A percentile compares a stretch with the other conserved stretches of the same genome.
Evolutionary conservation across 1,284 basidiomycete genomes (phyloP).

Genomic region (Cutaneotrichosporon dermatis): DNA sequence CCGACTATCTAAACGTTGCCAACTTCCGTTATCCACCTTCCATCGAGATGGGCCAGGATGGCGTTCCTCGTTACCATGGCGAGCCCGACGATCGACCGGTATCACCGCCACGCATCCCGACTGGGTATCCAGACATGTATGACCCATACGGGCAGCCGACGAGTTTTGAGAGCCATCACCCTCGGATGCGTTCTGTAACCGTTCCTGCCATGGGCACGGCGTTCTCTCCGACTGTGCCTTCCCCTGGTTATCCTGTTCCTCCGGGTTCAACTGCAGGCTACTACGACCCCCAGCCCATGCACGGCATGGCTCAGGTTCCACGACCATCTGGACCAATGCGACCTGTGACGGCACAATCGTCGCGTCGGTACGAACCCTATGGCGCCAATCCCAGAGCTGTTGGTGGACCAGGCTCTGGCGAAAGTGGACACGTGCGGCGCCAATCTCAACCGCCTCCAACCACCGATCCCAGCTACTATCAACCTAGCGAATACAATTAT

Average conservation of each 20-base stretch:
- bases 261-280: conserved; percentile 8
- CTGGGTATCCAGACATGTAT: conserved; percentile 13
- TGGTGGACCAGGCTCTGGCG: not conserved
- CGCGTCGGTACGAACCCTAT: conserved; percentile 21
- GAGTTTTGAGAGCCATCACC: conserved; percentile 13
- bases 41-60: conserved; percentile 76
- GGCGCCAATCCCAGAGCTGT: not conserved
- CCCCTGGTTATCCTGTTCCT: conserved; percentile 10
- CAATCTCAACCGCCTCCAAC: conserved; percentile 15
- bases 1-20: conserved; percentile 82
- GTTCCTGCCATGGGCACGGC: conserved; percentile 4
- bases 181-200: conserved; percentile 14
- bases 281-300: conserved; percentile 9
- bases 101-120: conserved; percentile 9
- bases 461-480: conserved; percentile 5
- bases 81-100: conserved; percentile 21
- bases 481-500: conserved; percentile 19
- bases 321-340: conserved; percentile 12
- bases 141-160: conserved; percentile 10
- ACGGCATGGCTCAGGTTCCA: conserved; percentile 2
- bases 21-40: conserved; percentile 87
- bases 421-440: conserved; percentile 15
- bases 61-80: conserved; percentile 64
- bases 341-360: not conserved
- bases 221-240: not conserved